Evolutionary conservation across 108 stramenopile genomes (phyloP).

Genomic region (Phaeodactylum tricornutum): DNA sequence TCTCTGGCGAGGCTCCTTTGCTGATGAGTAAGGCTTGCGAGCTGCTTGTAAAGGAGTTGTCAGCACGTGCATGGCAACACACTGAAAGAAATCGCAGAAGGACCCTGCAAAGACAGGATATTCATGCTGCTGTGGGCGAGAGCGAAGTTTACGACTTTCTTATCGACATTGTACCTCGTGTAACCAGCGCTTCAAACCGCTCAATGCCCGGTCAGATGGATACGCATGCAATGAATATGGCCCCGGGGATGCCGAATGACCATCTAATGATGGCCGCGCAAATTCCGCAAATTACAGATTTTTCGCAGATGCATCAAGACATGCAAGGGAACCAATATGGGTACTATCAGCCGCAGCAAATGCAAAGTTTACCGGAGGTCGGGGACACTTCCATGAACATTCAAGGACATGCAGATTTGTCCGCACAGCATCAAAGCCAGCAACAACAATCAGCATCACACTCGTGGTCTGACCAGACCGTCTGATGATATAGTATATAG

Average conservation of each 20-base stretch:
- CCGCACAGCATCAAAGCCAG: too few relatives aligned
- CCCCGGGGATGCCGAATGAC: slow-evolving; percentile 15
- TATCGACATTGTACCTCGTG: slow-evolving; percentile 61
- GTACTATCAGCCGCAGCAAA: background rate
- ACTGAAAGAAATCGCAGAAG: slow-evolving; percentile 43
- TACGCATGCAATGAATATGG: slow-evolving; percentile 9
- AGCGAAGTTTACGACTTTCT: slow-evolving; percentile 69
- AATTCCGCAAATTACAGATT: too few relatives aligned
- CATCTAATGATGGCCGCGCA: slow-evolving; percentile 1
- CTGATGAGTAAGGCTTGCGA: slow-evolving; percentile 68
- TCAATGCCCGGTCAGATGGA: too few relatives aligned
- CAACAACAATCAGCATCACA: too few relatives aligned
- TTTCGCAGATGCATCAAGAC: background rate
- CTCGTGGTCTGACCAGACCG: too few relatives aligned
- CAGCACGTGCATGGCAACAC: slow-evolving; percentile 48
- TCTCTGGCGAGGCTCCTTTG: slow-evolving; percentile 51
- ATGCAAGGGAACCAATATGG: slow-evolving; percentile 3
- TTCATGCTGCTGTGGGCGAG: slow-evolving; percentile 52
- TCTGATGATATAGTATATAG: too few relatives aligned
- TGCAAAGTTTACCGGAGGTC: too few relatives aligned
- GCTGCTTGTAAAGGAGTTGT: slow-evolving; percentile 48
- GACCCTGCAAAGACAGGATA: slow-evolving; percentile 46
- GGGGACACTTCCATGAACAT: too few relatives aligned
- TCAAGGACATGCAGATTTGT: too few relatives aligned
- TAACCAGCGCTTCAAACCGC: slow-evolving; percentile 17